Conservation (phyloP, 2,329 filamentous ascomycete species). For the Pseudopyrenochaeta lycopersici region DNA sequence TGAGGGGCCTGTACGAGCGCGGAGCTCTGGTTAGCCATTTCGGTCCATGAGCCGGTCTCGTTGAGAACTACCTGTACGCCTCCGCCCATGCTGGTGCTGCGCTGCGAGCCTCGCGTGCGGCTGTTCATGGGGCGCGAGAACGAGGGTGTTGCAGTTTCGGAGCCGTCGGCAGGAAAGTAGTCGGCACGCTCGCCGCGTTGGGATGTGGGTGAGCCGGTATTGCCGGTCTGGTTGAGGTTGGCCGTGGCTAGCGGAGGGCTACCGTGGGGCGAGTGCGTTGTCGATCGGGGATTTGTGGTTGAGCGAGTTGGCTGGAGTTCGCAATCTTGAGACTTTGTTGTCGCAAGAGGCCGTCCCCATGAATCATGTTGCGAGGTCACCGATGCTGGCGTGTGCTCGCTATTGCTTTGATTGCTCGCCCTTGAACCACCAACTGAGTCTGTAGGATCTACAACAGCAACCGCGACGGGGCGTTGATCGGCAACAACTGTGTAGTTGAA, state of each 20-base stretch:
- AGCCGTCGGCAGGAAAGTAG: slow-evolving; percentile 44
- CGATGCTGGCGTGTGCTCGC: slow-evolving; percentile 43
- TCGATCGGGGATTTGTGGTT: slow-evolving; percentile 50
- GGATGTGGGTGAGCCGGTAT: slow-evolving; percentile 42
- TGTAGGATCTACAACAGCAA: slow-evolving; percentile 38
- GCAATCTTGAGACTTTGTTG: slow-evolving; percentile 48
- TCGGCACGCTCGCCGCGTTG: slow-evolving; percentile 47
- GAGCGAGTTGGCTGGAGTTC: slow-evolving; percentile 49
- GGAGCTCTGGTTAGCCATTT: slow-evolving; percentile 84
- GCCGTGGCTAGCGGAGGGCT: slow-evolving; percentile 54
- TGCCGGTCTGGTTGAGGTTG: slow-evolving; percentile 29
- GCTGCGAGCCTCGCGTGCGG: slow-evolving; percentile 67
- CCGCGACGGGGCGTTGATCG: slow-evolving; percentile 68
- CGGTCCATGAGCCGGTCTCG: slow-evolving; percentile 88
- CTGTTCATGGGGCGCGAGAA: slow-evolving; percentile 52
- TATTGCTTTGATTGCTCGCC: slow-evolving; percentile 46
- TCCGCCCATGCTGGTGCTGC: slow-evolving; percentile 79
- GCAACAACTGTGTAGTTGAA: slow-evolving; percentile 92
- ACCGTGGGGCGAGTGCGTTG: slow-evolving; percentile 58
- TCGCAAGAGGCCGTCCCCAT: slow-evolving; percentile 40
- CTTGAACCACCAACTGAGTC: slow-evolving; percentile 42
- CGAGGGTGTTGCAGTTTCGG: slow-evolving; percentile 39
- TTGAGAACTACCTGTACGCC: slow-evolving; percentile 92
- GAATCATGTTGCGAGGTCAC: slow-evolving; percentile 43
- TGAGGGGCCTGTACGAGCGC: slow-evolving; percentile 64